Base-by-base conservation (phyloP, 2,329 filamentous ascomycete genomes). In the Achaetomium macrosporum region DNA sequence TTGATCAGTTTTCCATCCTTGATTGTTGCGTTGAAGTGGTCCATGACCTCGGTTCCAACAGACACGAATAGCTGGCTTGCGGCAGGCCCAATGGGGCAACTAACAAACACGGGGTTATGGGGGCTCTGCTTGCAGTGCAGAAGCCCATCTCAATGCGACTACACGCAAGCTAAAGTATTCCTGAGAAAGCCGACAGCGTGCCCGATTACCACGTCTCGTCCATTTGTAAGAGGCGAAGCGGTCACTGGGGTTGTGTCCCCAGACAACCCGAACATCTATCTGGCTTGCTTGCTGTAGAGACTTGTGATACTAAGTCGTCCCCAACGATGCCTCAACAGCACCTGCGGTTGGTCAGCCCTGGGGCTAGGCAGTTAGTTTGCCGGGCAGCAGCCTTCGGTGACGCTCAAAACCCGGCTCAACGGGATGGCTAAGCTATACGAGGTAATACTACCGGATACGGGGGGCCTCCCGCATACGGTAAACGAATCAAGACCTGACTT, bases 1-100 rank as follows among this genome's bases (percentile, higher is more conserved):
- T 68, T 67, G 46, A 71, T 65, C 39, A 72, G 59, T 37, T 66
- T 63, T 20, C 70, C 69, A 37, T 68, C 64, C 54, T 67, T 65
- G 50, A 72, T 57, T 5, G 69, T 71, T 9, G 65, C 59, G 50
- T 71, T 70, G 62, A 69, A 70, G 56, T 72, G 68, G 53, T 72
- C 68, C 70, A 72, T 73, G 20, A 7, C 29, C 17, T 40, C 51
- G 30, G 30, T 17, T 36, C 2, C 36, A 20, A 12, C 12, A 29
- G 35, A 9, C 15, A 25, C 25, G 4, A 4, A 7, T 25, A 25
- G 25, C 25, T 25, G 25, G 25, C 25, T 6, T 25, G 6, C 11
- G 17, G 29, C 12, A 5, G 37, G 15, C 30, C 19, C 7, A 48
- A 48, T 48, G 9, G 35, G 51, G 45, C 11, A 53, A 49, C 33